Base-by-base conservation (phyloP, 2,329 filamentous ascomycete genomes). In the Chaetomium globosum region DNA sequence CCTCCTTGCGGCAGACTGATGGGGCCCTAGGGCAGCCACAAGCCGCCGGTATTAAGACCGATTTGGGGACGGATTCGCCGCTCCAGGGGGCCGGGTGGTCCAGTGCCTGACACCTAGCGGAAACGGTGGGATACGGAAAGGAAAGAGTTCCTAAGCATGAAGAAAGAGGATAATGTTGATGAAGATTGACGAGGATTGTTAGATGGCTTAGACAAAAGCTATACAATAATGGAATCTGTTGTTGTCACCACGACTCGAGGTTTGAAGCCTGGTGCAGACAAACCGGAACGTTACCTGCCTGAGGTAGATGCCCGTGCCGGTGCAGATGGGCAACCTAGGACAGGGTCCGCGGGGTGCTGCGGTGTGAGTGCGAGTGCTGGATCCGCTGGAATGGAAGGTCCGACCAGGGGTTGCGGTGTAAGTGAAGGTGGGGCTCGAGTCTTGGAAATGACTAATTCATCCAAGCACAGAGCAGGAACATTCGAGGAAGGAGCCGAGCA, bases 1-100 rank as follows among this genome's bases (percentile, higher is more conserved):
- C 46, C 58, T 61, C 58, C 56, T 53, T 30, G 52, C 39, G 57
- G 59, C 53, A 49, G 64, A 65, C 19, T 51, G 57, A 63, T 53
- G 66, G 64, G 61, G 57, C n/a, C 52, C 49, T 36, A 58, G 61
- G 61, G 12, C 56, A 26, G 55, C 36, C 13, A 53, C 63, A 54
- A 49, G 57, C 46, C 46, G 57, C 46, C 46, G 51, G n/a, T 12
- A 33, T 39, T 33, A 49, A 28, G 36, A 19, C 23, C 33, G 36
- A 46, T 26, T 46, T 16, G 48, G 13, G 16, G 55, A 23, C 49
- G 43, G 51, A 30, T 31, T 65, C 63, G 63, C 58, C 63, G 52
- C 58, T 54, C 52, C n/a, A 21, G 23, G n/a, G 30, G 52, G 30
- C 13, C 21, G 16, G 16, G 39, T 43, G 39, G 39, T 43, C 13